phyloP scores from a whole-genome alignment of 1,284 basidiomycete species.

The Afroboletus lepidellus region DNA sequence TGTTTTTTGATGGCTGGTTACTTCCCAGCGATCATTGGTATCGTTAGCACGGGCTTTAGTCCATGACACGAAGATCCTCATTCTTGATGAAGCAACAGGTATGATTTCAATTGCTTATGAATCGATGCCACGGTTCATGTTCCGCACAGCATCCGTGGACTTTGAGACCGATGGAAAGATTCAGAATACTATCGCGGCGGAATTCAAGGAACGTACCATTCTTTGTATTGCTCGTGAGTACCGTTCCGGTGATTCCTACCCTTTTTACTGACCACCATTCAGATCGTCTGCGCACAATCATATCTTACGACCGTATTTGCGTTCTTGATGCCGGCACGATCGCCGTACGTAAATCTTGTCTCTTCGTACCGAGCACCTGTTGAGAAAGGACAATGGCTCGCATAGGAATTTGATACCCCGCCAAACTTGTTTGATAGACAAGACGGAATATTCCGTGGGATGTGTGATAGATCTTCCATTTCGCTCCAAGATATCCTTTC shows the following conservation, averaged over 20 bases:
- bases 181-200: constrained; percentile 81
- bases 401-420: constrained; percentile 70
- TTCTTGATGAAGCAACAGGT: constrained; percentile 77
- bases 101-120: neutral
- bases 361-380: neutral
- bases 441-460: constrained; percentile 67
- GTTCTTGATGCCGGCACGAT: constrained; percentile 73
- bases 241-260: neutral
- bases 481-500: constrained; percentile 59
- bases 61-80: constrained; percentile 72
- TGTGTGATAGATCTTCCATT: constrained; percentile 73
- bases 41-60: constrained; percentile 82
- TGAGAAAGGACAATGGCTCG: neutral
- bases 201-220: constrained; percentile 79
- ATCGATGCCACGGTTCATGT: constrained; percentile 1
- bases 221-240: constrained; percentile 74
- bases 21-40: constrained; percentile 66
- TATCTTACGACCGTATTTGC: constrained; percentile 73
- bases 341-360: constrained; percentile 37
- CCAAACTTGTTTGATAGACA: constrained; percentile 54
- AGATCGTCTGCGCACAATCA: constrained; percentile 76
- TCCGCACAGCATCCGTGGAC: constrained; percentile 62
- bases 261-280: constrained; percentile 11
- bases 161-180: constrained; percentile 84
- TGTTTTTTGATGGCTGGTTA: neutral